Base-by-base conservation (phyloP, 2,329 filamentous ascomycete species). In the Penicillium sp. region DNA sequence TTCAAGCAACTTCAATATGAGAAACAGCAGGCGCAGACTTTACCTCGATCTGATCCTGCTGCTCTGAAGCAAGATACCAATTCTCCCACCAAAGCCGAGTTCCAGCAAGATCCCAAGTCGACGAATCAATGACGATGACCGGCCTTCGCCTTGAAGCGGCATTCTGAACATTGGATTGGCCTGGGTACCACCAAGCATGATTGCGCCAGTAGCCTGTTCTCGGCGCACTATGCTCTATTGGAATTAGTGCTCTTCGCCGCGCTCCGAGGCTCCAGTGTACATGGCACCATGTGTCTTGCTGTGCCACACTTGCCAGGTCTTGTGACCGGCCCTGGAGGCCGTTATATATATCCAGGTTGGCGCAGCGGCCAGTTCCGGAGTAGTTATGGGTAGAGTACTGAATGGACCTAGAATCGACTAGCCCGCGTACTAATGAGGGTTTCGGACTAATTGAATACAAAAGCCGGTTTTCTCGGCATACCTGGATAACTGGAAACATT, bases 1-100 rank as follows among this genome's bases (percentile, higher is more conserved):
- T 69, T 75, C 42, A 64, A 69, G 41, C 66, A 75, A 45, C 62
- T 74, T 34, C 66, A 74, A 25, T 50, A 56, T 39, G 70, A 74
- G 34, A 69, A 69, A 46, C 46, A 47, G 2, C 65, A 55, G 1
- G 25, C 44, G 1, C 55, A 50, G 15, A 51, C 63, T 23, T 56
- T 46, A n/a, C 9, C 34, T 21, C 16, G 25, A 4, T 42, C 54
- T 25, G 35, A 44, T 34, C 3, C 45, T 29, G 31, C 44, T 48
- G 9, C 32, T 35, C 21, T 42, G 8, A 50, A 57, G 21, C 41
- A 53, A 9, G 27, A 42, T 18, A 32, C 50, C 54, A 32, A 46
- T 27, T 9, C 46, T 23, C 13, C 51, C 15, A 15, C 32, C 10
- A 42, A 46, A 39, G n/a, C 23, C 27, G 31, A 13, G 37, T 18